Percentiles rank a stretch among this genome's conserved stretches.
These are phyloP conservation scores for Babesia gibsoni DNA, from an alignment of 169 alveolate species.

Conservation along the genomic window DNA sequence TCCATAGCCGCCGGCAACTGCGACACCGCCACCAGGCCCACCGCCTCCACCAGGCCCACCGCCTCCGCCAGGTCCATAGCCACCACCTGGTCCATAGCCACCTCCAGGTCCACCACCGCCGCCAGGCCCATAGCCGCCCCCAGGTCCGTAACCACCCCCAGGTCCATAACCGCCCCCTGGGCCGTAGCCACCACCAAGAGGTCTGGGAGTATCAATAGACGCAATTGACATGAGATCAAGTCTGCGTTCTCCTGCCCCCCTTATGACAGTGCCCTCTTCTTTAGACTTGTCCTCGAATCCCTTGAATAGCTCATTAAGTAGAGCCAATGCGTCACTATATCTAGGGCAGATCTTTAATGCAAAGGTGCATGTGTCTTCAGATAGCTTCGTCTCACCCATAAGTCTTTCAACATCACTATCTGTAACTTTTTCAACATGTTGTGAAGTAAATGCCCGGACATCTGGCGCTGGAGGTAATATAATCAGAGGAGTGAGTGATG, in stretches of 20 bases:
- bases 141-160: background rate
- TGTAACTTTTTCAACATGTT: constrained; percentile 45
- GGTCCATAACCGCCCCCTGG: background rate
- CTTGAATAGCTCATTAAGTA: constrained; percentile 30
- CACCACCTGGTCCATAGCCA: background rate
- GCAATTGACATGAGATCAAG: background rate
- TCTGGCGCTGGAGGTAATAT: constrained; percentile 16
- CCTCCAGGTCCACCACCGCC: background rate
- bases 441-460: constrained; percentile 22
- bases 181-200: background rate
- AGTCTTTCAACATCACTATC: constrained; percentile 10
- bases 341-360: constrained; percentile 42
- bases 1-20: background rate
- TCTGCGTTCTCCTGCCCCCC: background rate
- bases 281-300: constrained; percentile 4
- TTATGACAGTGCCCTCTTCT: background rate
- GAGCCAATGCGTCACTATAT: constrained; percentile 25
- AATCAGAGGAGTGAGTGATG: background rate
- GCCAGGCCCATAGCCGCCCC: background rate
- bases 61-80: background rate
- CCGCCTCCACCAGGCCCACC: background rate
- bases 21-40: background rate
- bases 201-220: constrained; percentile 8
- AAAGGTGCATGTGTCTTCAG: constrained; percentile 38
- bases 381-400: constrained; percentile 11